Conservation (phyloP, 2,329 filamentous ascomycete species). For the Colletotrichum acutatum region DNA sequence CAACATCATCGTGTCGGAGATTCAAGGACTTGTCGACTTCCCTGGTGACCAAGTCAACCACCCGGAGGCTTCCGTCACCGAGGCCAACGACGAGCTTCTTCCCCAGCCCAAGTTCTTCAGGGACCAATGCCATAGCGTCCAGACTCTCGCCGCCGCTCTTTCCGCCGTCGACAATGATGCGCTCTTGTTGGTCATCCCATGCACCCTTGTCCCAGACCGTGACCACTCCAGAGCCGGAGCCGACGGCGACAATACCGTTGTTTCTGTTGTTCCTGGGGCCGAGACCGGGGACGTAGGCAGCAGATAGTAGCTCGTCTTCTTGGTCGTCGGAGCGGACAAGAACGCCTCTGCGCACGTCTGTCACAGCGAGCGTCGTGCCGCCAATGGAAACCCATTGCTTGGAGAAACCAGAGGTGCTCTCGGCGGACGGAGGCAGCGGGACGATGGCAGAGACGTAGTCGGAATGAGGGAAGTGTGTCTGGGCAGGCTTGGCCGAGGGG, state of each 20-base stretch:
- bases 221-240: slow-evolving; percentile 80
- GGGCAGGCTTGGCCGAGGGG: slow-evolving; percentile 73
- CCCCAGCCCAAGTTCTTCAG: slow-evolving; percentile 74
- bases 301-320: slow-evolving; percentile 90
- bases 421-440: slow-evolving; percentile 80
- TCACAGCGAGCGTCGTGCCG: slow-evolving; percentile 89
- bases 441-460: slow-evolving; percentile 93
- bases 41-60: slow-evolving; percentile 80
- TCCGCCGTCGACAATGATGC: slow-evolving; percentile 78
- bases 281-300: slow-evolving; percentile 80
- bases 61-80: slow-evolving; percentile 81
- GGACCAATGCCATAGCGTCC: slow-evolving; percentile 80
- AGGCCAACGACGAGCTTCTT: slow-evolving; percentile 84
- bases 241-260: slow-evolving; percentile 82
- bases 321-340: slow-evolving; percentile 93
- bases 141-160: slow-evolving; percentile 78
- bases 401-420: slow-evolving; percentile 87
- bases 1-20: slow-evolving; percentile 82
- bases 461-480: slow-evolving; percentile 87
- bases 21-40: slow-evolving; percentile 74
- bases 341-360: slow-evolving; percentile 87
- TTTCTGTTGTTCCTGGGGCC: slow-evolving; percentile 72
- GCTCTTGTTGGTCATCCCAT: slow-evolving; percentile 95
- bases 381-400: slow-evolving; percentile 97
- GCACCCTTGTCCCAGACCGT: slow-evolving; percentile 94